Evolutionary conservation across 2,329 filamentous ascomycete species (phyloP), one percentile per base, ranked within the genome.

Genomic region (Ampelomyces quisqualis): DNA sequence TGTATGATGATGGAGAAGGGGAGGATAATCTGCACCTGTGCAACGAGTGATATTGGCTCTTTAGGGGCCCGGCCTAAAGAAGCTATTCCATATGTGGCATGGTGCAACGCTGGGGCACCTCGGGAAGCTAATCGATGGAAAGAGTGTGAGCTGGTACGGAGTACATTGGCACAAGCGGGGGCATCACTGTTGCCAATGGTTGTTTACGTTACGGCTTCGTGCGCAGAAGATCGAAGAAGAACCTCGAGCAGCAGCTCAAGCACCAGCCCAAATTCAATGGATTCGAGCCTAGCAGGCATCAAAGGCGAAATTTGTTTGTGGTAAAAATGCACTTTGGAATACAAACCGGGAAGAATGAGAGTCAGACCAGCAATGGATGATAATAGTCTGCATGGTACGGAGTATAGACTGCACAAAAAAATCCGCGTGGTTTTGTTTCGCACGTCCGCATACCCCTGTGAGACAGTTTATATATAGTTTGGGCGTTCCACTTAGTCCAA

Each of bases 71-170:
- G n/a, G n/a, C n/a, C n/a, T n/a, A n/a, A n/a, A n/a, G n/a, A 23
- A 23, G 21, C 21, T 23, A 23, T 23, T 23, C 21, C 21, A 23
- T 23, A 10, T 23, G 10, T 23, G 37, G 37, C 26, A 29, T 24
- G 18, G 17, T 17, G 32, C 32, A 34, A 26, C n/a, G n/a, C n/a
- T n/a, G n/a, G n/a, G n/a, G n/a, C n/a, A n/a, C n/a, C n/a, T n/a
- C n/a, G n/a, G n/a, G n/a, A n/a, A 7, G 32, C 47, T 56, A 21
- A 54, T n/a, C 9, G 13, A 19, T 33, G 6, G 4, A 14, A 26
- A 69, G 65, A 57, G 57, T 35, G 47, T 52, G 26, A 62, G 62
- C 5, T 71, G 61, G 55, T 67, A 66, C 46, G n/a, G n/a, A 44
- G 60, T 10, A 68, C 68, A 4, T 31, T 70, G 8, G 60, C 51